Conservation (phyloP, 2,329 filamentous ascomycete species). For the Penicillium sp. region DNA sequence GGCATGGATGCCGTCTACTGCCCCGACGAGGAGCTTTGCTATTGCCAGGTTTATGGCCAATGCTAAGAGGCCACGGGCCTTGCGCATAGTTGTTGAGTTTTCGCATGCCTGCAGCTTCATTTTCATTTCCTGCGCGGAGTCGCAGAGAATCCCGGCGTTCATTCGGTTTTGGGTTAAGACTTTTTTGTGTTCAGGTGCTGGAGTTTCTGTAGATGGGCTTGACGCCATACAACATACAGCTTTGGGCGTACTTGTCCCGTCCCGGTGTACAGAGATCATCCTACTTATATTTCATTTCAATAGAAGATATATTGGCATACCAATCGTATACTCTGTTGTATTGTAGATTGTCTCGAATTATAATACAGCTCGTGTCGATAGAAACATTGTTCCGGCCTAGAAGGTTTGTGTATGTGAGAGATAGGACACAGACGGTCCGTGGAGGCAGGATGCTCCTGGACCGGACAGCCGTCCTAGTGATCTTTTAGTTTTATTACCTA, state of each 20-base stretch:
- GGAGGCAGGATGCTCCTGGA: no score
- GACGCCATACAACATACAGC: not conserved
- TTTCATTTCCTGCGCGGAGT: not conserved
- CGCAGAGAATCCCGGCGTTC: not conserved
- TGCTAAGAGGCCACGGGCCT: conserved; percentile 19
- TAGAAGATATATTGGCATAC: not conserved
- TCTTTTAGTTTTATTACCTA: no score
- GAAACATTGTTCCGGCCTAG: no score
- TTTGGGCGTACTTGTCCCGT: not conserved
- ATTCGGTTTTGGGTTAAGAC: conserved; percentile 3
- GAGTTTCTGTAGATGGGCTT: not conserved
- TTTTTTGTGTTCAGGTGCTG: conserved; percentile 9
- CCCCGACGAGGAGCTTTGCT: conserved; percentile 34
- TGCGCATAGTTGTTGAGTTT: not conserved
- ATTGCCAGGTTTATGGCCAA: conserved; percentile 36
- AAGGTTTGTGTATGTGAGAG: no score
- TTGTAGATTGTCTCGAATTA: not conserved
- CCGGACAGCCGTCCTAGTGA: no score
- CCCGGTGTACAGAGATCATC: not conserved
- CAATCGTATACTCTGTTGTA: not conserved
- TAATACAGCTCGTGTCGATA: no score
- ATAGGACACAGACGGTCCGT: no score
- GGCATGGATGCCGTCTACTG: conserved; percentile 40
- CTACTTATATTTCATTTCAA: not conserved
- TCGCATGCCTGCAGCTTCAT: not conserved